These are phyloP conservation scores for Sporothrix brunneoviolacea DNA, from an alignment of 2,329 filamentous ascomycete genomes.

Conservation along the genomic window DNA sequence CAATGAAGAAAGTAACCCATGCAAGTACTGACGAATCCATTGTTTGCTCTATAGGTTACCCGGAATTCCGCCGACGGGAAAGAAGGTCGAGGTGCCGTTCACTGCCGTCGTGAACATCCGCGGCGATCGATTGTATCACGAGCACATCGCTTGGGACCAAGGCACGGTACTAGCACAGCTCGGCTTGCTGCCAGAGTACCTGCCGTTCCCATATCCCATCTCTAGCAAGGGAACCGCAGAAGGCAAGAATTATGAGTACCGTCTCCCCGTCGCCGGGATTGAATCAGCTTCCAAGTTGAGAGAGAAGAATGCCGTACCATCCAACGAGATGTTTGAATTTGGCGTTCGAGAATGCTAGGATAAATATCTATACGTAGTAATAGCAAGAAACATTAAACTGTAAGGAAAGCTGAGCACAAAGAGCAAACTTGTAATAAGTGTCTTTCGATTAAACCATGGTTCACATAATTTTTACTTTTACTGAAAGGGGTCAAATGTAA, in stretches of 20 bases:
- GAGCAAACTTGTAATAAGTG: too few relatives aligned
- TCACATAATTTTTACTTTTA: too few relatives aligned
- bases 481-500: too few relatives aligned
- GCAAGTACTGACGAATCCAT: too few relatives aligned
- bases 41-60: constrained; percentile 32
- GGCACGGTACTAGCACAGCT: constrained; percentile 55
- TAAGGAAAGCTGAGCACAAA: too few relatives aligned
- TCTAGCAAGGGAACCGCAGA: constrained; percentile 27
- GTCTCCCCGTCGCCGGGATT: constrained; percentile 50
- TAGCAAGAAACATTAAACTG: too few relatives aligned
- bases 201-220: constrained; percentile 53
- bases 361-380: too few relatives aligned
- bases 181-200: constrained; percentile 56
- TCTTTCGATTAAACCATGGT: too few relatives aligned
- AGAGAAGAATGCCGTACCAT: constrained; percentile 45
- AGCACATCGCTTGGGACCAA: constrained; percentile 68
- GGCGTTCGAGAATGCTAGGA: constrained; percentile 5
- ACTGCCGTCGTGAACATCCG: constrained; percentile 60
- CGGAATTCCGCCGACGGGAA: constrained; percentile 51
- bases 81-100: constrained; percentile 52
- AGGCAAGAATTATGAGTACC: constrained; percentile 43
- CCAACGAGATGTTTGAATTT: constrained; percentile 48
- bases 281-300: constrained; percentile 44
- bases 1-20: too few relatives aligned
- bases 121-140: constrained; percentile 61